phyloP scores from a whole-genome alignment of 2,329 filamentous ascomycete species.

The Pochonia chlamydosporia region DNA sequence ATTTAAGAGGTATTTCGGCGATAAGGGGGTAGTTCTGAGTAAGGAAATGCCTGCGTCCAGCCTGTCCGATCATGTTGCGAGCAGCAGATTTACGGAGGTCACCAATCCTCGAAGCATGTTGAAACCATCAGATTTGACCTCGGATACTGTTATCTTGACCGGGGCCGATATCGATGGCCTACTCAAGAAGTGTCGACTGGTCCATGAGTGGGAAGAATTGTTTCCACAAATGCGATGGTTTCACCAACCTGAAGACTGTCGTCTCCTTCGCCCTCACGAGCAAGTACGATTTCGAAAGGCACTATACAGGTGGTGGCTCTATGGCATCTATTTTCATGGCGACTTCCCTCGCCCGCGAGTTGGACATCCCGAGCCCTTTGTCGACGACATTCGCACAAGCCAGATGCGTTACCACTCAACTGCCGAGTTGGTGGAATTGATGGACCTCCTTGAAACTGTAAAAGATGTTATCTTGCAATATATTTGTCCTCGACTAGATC shows the following conservation, averaged over 20 bases:
- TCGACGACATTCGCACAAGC: slow-evolving; percentile 34
- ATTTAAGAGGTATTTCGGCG: slow-evolving; percentile 30
- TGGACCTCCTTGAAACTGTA: slow-evolving; percentile 39
- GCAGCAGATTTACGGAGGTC: slow-evolving; percentile 15
- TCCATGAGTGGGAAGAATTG: slow-evolving; percentile 31
- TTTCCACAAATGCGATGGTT: slow-evolving; percentile 43
- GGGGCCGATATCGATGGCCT: slow-evolving; percentile 27
- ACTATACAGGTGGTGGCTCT: slow-evolving; percentile 50
- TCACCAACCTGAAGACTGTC: slow-evolving; percentile 36
- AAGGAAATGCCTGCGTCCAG: not conserved
- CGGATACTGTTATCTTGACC: slow-evolving; percentile 21
- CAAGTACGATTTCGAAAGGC: slow-evolving; percentile 41
- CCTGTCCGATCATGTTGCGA: not conserved
- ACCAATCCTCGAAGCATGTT: slow-evolving; percentile 6
- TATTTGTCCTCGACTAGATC: slow-evolving; percentile 40
- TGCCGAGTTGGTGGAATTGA: slow-evolving; percentile 37
- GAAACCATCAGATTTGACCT: not conserved
- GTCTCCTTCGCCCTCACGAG: slow-evolving; percentile 37
- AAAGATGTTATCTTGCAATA: slow-evolving; percentile 38
- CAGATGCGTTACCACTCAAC: slow-evolving; percentile 40
- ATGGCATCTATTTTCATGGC: slow-evolving; percentile 45
- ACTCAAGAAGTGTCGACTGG: slow-evolving; percentile 28
- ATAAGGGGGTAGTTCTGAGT: slow-evolving; percentile 21
- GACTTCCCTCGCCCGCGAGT: slow-evolving; percentile 30
- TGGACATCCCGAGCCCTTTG: slow-evolving; percentile 31